Evolutionary conservation across 805 yeast genomes (phyloP).

Genomic region (Hanseniaspora nectarophila): DNA sequence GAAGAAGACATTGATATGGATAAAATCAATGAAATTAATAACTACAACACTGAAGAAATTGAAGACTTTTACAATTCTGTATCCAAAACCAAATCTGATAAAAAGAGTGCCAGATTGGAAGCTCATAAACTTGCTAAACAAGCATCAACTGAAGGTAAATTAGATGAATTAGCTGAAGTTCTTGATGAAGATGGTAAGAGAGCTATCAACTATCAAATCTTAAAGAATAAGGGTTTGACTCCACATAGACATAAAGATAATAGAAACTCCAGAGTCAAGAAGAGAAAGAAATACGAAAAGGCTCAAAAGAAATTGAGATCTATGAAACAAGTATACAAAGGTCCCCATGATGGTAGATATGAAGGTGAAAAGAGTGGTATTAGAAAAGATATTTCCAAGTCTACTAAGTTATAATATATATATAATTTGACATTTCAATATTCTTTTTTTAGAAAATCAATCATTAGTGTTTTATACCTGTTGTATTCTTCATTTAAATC

Average conservation of each 20-base stretch:
- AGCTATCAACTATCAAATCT: conserved; percentile 85
- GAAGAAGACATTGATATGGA: conserved; percentile 7
- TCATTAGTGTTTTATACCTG: background rate
- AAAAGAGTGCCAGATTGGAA: conserved; percentile 42
- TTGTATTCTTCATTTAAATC: background rate
- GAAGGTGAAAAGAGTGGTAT: conserved; percentile 96
- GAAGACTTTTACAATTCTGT: conserved; percentile 50
- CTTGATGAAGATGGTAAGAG: conserved; percentile 78
- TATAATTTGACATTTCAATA: background rate
- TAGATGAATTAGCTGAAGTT: conserved; percentile 54
- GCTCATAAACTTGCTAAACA: conserved; percentile 60
- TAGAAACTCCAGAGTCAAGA: conserved; percentile 93
- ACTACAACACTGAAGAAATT: conserved; percentile 40
- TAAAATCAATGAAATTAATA: conserved; percentile 17
- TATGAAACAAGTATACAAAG: conserved; percentile 76
- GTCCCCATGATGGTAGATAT: conserved; percentile 61
- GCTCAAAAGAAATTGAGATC: conserved; percentile 91
- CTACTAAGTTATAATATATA: conserved; percentile 49
- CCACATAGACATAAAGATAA: conserved; percentile 86
- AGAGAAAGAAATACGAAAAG: conserved; percentile 90
- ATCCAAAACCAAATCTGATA: conserved; percentile 36
- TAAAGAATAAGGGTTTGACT: conserved; percentile 92
- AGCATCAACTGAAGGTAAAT: conserved; percentile 76
- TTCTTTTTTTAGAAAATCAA: background rate
- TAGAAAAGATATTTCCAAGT: conserved; percentile 80